phyloP scores from a whole-genome alignment of 83 land plant species.

The Diphasiastrum complanatum region DNA sequence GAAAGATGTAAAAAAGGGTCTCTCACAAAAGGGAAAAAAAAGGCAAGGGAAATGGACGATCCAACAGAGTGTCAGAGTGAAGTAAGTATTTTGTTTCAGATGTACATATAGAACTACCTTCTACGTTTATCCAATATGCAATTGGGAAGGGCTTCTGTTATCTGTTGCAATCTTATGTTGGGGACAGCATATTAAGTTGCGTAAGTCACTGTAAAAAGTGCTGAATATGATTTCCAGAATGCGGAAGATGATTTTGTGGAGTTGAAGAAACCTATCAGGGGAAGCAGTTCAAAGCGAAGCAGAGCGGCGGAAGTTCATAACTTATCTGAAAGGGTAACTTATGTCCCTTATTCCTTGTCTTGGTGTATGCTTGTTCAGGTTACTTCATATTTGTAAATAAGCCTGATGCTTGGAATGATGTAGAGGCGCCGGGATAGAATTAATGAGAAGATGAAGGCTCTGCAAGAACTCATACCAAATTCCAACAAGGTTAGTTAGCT shows the following conservation, averaged over 20 bases:
- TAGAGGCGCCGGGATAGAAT: conserved; percentile 21
- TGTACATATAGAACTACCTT: no score
- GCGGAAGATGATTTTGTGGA: conserved; percentile 18
- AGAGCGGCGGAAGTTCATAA: conserved; percentile 29
- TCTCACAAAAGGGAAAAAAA: no score
- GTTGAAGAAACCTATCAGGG: conserved; percentile 1
- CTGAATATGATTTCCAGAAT: no score
- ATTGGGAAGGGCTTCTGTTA: no score
- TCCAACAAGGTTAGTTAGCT: conserved; percentile 16
- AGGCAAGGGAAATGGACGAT: no score
- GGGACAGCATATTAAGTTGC: no score
- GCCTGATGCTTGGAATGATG: background rate
- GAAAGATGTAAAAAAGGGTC: no score
- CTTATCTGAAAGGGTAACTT: conserved; percentile 21
- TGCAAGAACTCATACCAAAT: conserved; percentile 25
- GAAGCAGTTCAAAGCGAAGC: conserved; percentile 17
- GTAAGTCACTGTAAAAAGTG: no score
- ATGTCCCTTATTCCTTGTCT: background rate
- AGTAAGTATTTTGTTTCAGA: no score
- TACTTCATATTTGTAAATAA: background rate
- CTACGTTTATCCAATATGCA: no score
- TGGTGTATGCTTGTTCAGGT: background rate
- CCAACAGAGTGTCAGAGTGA: no score
- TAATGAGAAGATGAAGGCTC: conserved; percentile 21
- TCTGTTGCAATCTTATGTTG: no score